Conservation (phyloP, 1,284 basidiomycete genomes). For the Ustilago vetiveriae region DNA sequence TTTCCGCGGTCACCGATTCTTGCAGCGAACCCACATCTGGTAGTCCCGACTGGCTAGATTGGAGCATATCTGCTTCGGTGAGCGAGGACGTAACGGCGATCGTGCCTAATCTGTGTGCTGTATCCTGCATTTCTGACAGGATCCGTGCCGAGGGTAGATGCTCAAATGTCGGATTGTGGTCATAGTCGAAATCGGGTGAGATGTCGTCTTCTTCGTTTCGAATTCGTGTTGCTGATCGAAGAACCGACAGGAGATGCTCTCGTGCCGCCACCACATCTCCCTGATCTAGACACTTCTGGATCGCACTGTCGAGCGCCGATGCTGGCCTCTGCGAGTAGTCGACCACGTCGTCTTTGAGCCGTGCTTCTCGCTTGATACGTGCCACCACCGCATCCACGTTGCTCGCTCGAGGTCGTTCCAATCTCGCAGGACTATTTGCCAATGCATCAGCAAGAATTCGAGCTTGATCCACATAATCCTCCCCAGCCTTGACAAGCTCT, state of each 20-base stretch:
- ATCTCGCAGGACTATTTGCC: neutral
- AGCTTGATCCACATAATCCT: constrained; percentile 4
- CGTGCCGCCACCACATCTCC: constrained; percentile 28
- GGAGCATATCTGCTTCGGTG: constrained; percentile 25
- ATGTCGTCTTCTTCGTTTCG: neutral
- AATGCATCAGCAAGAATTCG: constrained; percentile 1
- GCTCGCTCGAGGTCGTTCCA: neutral
- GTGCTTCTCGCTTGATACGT: constrained; percentile 8
- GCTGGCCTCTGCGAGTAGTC: neutral
- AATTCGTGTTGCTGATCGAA: constrained; percentile 6
- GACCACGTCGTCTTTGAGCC: neutral
- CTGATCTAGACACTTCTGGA: constrained; percentile 16
- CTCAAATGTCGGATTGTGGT: neutral
- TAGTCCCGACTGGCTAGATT: neutral
- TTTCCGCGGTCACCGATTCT: constrained; percentile 20
- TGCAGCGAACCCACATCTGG: neutral
- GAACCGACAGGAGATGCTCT: constrained; percentile 21
- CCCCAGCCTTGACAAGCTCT: constrained; percentile 32
- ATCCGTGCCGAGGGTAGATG: constrained; percentile 26
- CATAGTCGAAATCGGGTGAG: neutral
- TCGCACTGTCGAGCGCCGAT: constrained; percentile 5
- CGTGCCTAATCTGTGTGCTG: constrained; percentile 19
- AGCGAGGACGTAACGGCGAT: constrained; percentile 11
- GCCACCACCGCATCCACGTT: constrained; percentile 12
- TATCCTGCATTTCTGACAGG: constrained; percentile 22